Evolutionary conservation across 495 filamentous ascomycete species (phyloP).

Genomic region (Neurospora sp.): DNA sequence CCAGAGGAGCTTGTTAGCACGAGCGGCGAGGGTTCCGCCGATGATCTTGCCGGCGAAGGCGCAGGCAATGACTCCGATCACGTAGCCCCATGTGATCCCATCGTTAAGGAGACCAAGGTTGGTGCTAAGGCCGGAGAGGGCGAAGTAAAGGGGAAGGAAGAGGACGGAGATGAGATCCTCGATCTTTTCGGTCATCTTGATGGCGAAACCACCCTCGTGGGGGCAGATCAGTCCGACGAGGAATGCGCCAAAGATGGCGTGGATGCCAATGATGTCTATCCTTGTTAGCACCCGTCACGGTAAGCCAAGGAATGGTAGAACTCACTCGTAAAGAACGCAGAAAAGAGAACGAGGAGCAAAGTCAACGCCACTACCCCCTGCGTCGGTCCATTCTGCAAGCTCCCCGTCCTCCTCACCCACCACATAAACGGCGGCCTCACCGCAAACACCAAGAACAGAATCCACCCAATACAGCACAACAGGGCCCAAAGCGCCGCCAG

Average conservation of each 20-base stretch:
- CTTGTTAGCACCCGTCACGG: constrained; percentile 8
- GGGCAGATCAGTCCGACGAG: constrained; percentile 86
- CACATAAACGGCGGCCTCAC: constrained; percentile 73
- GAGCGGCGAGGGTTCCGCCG: constrained; percentile 76
- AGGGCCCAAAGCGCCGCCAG: constrained; percentile 83
- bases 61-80: constrained; percentile 70
- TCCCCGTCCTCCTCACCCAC: constrained; percentile 61
- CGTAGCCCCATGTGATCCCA: constrained; percentile 87
- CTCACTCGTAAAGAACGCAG: constrained; percentile 82
- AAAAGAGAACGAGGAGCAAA: constrained; percentile 65
- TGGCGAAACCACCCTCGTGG: constrained; percentile 88
- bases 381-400: constrained; percentile 81
- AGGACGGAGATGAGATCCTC: constrained; percentile 84
- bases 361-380: constrained; percentile 80
- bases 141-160: constrained; percentile 94
- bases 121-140: constrained; percentile 81
- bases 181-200: constrained; percentile 91
- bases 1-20: constrained; percentile 73
- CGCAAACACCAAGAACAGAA: constrained; percentile 64
- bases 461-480: constrained; percentile 63
- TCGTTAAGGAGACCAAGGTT: constrained; percentile 77
- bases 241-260: constrained; percentile 86
- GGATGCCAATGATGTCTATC: constrained; percentile 66
- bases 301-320: background rate
- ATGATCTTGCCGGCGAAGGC: constrained; percentile 81